Percentiles rank a stretch among this genome's conserved stretches.
These are phyloP conservation scores for Pseudozyma hubeiensis DNA, from an alignment of 1,284 basidiomycete species.

Conservation along the genomic window DNA sequence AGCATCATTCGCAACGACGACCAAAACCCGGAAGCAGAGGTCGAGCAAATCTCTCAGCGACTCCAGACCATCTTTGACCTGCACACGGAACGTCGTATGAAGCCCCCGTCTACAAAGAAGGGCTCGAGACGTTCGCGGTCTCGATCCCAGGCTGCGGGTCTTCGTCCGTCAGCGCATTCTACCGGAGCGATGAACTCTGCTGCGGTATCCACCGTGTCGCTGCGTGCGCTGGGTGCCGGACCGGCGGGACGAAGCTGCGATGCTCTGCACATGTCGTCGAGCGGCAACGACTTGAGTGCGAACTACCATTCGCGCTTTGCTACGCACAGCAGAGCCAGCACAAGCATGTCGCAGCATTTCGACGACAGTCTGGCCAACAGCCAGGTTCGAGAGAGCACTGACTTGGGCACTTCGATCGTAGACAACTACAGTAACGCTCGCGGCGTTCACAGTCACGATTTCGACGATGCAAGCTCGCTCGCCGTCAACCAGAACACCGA, in stretches of 20 bases:
- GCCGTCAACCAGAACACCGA: slow-evolving; percentile 46
- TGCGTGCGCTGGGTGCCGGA: slow-evolving; percentile 33
- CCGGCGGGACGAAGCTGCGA: slow-evolving; percentile 45
- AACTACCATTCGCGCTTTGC: slow-evolving; percentile 19
- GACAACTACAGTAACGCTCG: neutral
- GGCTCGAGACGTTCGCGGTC: slow-evolving; percentile 3
- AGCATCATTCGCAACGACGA: slow-evolving; percentile 51
- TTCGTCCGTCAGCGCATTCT: slow-evolving; percentile 37
- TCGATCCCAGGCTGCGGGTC: slow-evolving; percentile 21
- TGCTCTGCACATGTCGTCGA: slow-evolving; percentile 24
- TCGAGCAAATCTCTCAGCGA: slow-evolving; percentile 45
- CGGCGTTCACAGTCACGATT: neutral
- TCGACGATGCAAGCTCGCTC: slow-evolving; percentile 24
- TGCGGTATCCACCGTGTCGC: slow-evolving; percentile 17
- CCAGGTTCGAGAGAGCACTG: neutral
- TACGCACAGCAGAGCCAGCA: slow-evolving; percentile 22
- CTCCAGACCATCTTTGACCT: slow-evolving; percentile 58
- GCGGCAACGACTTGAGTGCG: slow-evolving; percentile 14
- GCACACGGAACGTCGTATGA: slow-evolving; percentile 58
- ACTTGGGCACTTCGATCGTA: slow-evolving; percentile 4
- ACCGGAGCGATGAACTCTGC: slow-evolving; percentile 36
- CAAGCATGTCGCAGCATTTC: slow-evolving; percentile 10
- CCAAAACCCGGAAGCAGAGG: slow-evolving; percentile 31
- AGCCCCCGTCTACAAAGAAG: slow-evolving; percentile 31
- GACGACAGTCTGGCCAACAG: slow-evolving; percentile 2